Conservation (phyloP, 345 rosid species). For the Aquilaria sinensis region DNA sequence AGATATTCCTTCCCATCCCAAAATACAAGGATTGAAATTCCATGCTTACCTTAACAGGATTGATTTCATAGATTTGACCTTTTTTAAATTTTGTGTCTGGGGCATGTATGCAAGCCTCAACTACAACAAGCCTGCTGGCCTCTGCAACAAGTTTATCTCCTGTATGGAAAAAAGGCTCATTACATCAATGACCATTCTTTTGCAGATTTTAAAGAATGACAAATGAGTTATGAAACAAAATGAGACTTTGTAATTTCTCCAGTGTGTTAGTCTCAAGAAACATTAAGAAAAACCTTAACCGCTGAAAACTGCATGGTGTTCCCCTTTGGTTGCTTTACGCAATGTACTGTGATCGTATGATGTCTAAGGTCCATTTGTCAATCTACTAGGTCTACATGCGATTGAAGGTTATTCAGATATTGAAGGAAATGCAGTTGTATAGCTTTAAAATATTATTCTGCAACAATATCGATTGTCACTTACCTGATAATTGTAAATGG, state of each 20-base stretch:
- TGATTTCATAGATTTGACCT: slow-evolving; percentile 78
- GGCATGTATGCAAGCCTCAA: slow-evolving; percentile 93
- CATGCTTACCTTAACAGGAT: slow-evolving; percentile 59
- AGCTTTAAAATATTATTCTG: background rate
- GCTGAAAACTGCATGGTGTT: slow-evolving; percentile 71
- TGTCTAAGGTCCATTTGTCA: slow-evolving; percentile 98
- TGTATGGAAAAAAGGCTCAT: slow-evolving; percentile 7
- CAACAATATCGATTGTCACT: background rate
- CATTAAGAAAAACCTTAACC: slow-evolving; percentile 53
- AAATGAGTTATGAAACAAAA: no score
- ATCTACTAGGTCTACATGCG: slow-evolving; percentile 67
- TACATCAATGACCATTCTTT: background rate
- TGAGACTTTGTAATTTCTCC: background rate
- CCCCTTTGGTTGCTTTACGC: slow-evolving; percentile 90
- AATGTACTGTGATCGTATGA: slow-evolving; percentile 92
- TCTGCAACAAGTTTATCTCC: slow-evolving; percentile 92
- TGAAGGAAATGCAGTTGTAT: background rate
- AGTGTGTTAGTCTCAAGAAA: background rate
- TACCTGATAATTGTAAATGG: slow-evolving; percentile 94
- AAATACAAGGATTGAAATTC: no score
- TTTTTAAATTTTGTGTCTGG: slow-evolving; percentile 70
- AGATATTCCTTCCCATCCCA: no score
- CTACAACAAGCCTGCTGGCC: slow-evolving; percentile 87
- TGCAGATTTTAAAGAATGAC: background rate
- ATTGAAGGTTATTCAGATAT: background rate